A percentile compares a stretch with the other conserved stretches of the same genome.
These are phyloP conservation scores for Phyllosticta capitalensis DNA, from an alignment of 2,329 filamentous ascomycete species.

Conservation along the genomic window DNA sequence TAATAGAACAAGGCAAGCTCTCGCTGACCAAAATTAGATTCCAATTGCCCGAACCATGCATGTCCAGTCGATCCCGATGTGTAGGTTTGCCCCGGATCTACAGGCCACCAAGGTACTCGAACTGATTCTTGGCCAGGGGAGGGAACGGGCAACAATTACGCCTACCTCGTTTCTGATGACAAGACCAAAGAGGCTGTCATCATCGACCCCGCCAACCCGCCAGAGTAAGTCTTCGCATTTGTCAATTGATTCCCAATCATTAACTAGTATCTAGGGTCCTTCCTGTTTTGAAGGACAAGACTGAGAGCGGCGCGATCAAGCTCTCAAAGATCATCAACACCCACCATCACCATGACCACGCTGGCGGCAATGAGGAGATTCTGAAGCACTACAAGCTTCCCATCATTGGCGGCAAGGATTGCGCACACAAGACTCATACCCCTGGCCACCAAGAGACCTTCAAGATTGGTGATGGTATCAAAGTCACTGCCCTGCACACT, in stretches of 20 bases:
- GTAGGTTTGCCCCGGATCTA: conserved; percentile 41
- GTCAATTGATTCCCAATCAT: neutral
- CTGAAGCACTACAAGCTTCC: conserved; percentile 58
- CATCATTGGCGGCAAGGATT: conserved; percentile 83
- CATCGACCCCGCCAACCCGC: conserved; percentile 70
- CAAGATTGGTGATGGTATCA: conserved; percentile 69
- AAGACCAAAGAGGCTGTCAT: conserved; percentile 47
- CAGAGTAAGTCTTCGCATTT: conserved; percentile 49
- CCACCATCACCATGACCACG: conserved; percentile 92
- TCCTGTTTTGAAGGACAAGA: conserved; percentile 62
- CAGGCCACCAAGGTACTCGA: conserved; percentile 5
- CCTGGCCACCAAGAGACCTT: conserved; percentile 69
- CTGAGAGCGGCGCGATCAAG: conserved; percentile 63
- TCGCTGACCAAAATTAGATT: conserved; percentile 1
- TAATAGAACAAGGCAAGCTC: neutral
- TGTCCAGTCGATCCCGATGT: conserved; percentile 83
- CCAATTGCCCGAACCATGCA: conserved; percentile 54
- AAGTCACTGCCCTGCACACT: conserved; percentile 81
- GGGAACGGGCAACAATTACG: conserved; percentile 72
- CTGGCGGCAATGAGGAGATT: conserved; percentile 79
- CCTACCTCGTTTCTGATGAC: conserved; percentile 51
- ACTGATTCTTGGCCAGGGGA: conserved; percentile 46
- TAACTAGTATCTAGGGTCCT: conserved; percentile 40
- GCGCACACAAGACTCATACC: conserved; percentile 67
- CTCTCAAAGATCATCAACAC: conserved; percentile 89